Conservation (phyloP, 2,329 filamentous ascomycete genomes). For the Pezicula radicicola region DNA sequence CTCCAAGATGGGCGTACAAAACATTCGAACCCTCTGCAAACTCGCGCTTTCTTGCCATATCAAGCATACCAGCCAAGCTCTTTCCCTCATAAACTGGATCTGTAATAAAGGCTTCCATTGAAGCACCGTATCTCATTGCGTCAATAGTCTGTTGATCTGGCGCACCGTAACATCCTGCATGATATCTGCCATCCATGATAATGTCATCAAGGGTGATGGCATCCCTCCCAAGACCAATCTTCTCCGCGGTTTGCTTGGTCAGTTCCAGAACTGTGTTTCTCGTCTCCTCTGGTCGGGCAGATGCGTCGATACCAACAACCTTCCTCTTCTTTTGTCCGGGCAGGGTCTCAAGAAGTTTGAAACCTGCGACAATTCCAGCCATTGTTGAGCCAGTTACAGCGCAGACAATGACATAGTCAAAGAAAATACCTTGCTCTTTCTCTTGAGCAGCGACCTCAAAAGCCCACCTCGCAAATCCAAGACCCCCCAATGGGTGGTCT, state of each 20-base stretch:
- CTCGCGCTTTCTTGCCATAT: slow-evolving; percentile 60
- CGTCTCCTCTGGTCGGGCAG: slow-evolving; percentile 57
- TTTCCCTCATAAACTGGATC: slow-evolving; percentile 78
- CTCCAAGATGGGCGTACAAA: slow-evolving; percentile 69
- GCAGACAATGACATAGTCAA: slow-evolving; percentile 66
- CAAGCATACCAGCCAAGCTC: slow-evolving; percentile 69
- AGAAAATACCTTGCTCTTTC: slow-evolving; percentile 56
- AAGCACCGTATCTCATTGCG: slow-evolving; percentile 65
- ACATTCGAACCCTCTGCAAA: slow-evolving; percentile 59
- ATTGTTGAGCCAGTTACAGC: slow-evolving; percentile 70
- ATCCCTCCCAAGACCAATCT: slow-evolving; percentile 57
- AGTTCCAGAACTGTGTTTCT: slow-evolving; percentile 65
- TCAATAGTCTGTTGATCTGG: slow-evolving; percentile 63
- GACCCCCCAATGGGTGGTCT: slow-evolving; percentile 66
- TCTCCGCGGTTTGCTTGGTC: slow-evolving; percentile 57
- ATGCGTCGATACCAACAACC: slow-evolving; percentile 67
- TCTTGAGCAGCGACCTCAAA: slow-evolving; percentile 67
- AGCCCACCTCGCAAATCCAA: slow-evolving; percentile 70
- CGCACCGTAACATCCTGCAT: slow-evolving; percentile 66
- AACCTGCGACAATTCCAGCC: slow-evolving; percentile 70
- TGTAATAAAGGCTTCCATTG: slow-evolving; percentile 69
- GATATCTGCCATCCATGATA: slow-evolving; percentile 61
- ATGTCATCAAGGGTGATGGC: slow-evolving; percentile 63
- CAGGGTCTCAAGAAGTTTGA: slow-evolving; percentile 56
- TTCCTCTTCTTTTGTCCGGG: slow-evolving; percentile 43